Percentiles rank a stretch among this genome's conserved stretches.
phyloP scores from a whole-genome alignment of 331 rosid genomes.

The Stylosanthes scabra region DNA sequence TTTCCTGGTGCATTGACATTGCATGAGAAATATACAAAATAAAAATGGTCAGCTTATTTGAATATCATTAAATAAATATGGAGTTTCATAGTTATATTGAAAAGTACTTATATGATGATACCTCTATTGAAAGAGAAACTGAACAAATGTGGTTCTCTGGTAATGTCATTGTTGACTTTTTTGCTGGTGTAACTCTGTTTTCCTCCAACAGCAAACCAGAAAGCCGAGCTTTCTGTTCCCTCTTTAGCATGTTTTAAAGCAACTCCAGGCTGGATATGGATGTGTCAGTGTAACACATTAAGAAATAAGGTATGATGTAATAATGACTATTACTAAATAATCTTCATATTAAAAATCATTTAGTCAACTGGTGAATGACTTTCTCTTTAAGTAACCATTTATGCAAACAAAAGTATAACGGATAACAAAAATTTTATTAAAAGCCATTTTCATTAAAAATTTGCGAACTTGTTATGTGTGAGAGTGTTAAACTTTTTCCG shows the following conservation, averaged over 20 bases:
- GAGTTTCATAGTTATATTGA: conserved; percentile 1
- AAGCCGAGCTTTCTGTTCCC: conserved; percentile 94
- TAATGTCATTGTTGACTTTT: conserved; percentile 64
- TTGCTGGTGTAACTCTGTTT: conserved; percentile 78
- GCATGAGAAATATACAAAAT: conserved; percentile 44
- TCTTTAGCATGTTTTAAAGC: conserved; percentile 87
- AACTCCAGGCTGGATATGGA: conserved; percentile 81
- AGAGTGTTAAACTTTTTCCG: conserved; percentile 9
- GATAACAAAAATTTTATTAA: background rate
- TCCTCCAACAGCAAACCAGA: conserved; percentile 97
- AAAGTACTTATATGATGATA: conserved; percentile 36
- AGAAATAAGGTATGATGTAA: conserved; percentile 24
- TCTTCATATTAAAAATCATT: conserved; percentile 14
- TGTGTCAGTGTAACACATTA: conserved; percentile 38
- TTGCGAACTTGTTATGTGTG: conserved; percentile 5
- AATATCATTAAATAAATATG: conserved; percentile 35
- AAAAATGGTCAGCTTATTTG: conserved; percentile 51
- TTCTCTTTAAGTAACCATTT: conserved; percentile 14
- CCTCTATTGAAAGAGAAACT: conserved; percentile 78
- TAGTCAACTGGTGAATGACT: background rate
- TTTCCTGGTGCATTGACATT: conserved; percentile 74
- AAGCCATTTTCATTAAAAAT: conserved; percentile 3
- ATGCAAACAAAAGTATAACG: conserved; percentile 10
- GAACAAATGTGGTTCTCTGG: conserved; percentile 90
- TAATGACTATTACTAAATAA: background rate